A percentile compares a stretch with the other conserved stretches of the same genome.
Evolutionary conservation across 768 basidiomycete species (phyloP).

Genomic region (Suillus bovinus): DNA sequence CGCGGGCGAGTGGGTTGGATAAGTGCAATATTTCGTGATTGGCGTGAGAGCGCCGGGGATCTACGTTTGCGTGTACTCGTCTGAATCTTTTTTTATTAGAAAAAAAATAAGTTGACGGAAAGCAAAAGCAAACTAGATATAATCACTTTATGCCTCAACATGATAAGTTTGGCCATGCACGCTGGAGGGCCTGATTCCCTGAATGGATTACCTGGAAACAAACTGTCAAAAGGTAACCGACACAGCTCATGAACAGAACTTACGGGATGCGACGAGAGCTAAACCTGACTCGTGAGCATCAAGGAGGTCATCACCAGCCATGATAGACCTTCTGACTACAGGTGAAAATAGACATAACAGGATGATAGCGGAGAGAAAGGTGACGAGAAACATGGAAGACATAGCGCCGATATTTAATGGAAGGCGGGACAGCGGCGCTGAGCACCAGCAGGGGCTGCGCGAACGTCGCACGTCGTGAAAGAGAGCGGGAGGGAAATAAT

Average conservation of each 20-base stretch:
- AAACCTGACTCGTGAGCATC: constrained; percentile 68
- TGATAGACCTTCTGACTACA: constrained; percentile 64
- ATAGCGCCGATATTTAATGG: constrained; percentile 31
- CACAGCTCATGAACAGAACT: constrained; percentile 29
- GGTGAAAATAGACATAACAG: constrained; percentile 70
- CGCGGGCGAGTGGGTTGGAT: constrained; percentile 45
- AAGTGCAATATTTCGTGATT: constrained; percentile 51
- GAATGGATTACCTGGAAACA: constrained; percentile 68
- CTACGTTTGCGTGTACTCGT: constrained; percentile 64
- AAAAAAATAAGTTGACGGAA: not conserved
- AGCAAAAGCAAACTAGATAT: not conserved
- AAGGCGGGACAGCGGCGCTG: constrained; percentile 34
- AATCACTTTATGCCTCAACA: constrained; percentile 77
- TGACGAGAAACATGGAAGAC: constrained; percentile 41
- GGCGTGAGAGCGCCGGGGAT: constrained; percentile 54
- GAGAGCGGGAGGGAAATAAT: constrained; percentile 24
- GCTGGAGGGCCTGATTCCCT: constrained; percentile 77
- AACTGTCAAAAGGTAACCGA: constrained; percentile 14
- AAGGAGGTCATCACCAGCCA: constrained; percentile 63
- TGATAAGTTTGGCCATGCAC: constrained; percentile 86
- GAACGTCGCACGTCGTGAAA: constrained; percentile 36
- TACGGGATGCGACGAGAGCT: constrained; percentile 70
- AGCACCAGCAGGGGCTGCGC: constrained; percentile 38
- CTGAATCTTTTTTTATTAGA: constrained; percentile 65
- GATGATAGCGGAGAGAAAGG: constrained; percentile 39